Evolutionary conservation across 1,284 basidiomycete species (phyloP).

Genomic region (Bondarzewia mesenterica): DNA sequence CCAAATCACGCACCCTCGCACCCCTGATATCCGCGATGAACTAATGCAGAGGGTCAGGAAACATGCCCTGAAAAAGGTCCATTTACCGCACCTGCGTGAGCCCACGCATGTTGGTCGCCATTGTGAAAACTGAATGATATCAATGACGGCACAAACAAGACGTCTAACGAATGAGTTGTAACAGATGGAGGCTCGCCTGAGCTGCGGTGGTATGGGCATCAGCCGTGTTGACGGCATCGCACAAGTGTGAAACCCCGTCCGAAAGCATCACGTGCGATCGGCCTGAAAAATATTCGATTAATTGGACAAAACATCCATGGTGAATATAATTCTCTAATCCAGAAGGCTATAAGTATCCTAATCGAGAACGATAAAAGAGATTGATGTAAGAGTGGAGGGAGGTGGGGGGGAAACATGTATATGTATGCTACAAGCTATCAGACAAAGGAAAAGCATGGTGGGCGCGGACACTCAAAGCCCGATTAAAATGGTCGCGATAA

Average conservation of each 20-base stretch:
- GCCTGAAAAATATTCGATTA: no score
- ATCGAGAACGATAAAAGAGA: neutral
- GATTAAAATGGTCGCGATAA: slow-evolving; percentile 16
- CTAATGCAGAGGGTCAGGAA: no score
- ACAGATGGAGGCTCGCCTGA: no score
- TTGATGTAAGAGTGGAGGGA: neutral
- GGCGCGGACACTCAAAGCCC: no score
- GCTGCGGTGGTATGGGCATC: no score
- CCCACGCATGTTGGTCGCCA: slow-evolving; percentile 86
- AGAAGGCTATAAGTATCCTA: neutral
- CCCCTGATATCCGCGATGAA: slow-evolving; percentile 99
- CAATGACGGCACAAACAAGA: no score
- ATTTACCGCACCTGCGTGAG: slow-evolving; percentile 66
- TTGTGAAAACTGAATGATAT: slow-evolving; percentile 20
- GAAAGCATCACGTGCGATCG: no score
- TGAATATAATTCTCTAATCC: no score
- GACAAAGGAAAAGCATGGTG: neutral
- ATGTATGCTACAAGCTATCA: neutral
- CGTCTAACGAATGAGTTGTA: no score
- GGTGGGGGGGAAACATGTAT: neutral
- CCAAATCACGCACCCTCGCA: slow-evolving; percentile 80
- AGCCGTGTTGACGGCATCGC: no score
- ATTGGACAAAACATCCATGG: no score
- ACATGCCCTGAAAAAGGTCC: neutral
- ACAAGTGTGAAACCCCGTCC: no score